Evolutionary conservation across 345 rosid species (phyloP).

Genomic region (Viola odorata): DNA sequence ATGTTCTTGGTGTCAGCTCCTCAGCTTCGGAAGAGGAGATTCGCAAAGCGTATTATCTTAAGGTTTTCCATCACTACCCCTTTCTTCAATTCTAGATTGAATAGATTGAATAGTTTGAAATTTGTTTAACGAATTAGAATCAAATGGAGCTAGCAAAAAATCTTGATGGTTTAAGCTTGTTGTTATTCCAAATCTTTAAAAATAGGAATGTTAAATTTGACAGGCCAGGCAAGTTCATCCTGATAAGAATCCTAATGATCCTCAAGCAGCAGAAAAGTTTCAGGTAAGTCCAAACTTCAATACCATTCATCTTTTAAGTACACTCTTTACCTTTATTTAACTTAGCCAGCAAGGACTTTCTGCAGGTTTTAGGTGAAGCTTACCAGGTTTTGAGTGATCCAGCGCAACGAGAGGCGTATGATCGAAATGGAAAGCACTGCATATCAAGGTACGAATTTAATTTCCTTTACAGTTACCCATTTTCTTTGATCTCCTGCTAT

Average conservation of each 20-base stretch:
- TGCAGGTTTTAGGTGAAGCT: slow-evolving; percentile 66
- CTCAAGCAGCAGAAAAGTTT: slow-evolving; percentile 64
- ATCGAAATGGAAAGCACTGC: slow-evolving; percentile 49
- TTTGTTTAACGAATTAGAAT: background rate
- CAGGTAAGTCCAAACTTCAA: slow-evolving; percentile 35
- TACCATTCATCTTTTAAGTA: background rate
- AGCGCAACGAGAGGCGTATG: slow-evolving; percentile 51
- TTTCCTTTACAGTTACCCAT: background rate
- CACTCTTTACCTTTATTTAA: background rate
- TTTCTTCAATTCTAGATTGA: background rate
- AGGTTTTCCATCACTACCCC: slow-evolving; percentile 27
- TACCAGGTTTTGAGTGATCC: slow-evolving; percentile 72
- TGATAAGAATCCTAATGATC: slow-evolving; percentile 69
- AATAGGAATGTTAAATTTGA: background rate
- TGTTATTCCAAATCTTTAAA: too few relatives aligned
- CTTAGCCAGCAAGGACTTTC: slow-evolving; percentile 3
- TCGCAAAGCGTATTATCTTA: slow-evolving; percentile 67
- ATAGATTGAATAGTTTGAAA: too few relatives aligned
- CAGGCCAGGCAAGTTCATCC: slow-evolving; percentile 87
- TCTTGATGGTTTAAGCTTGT: background rate
- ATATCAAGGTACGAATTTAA: slow-evolving; percentile 36
- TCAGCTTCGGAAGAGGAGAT: slow-evolving; percentile 63
- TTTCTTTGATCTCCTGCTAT: background rate
- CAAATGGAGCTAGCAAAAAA: background rate
- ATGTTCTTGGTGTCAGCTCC: slow-evolving; percentile 53